Evolutionary conservation across 225 moss, liverwort and hornwort genomes (phyloP).

Genomic region (Ulota crispa): DNA sequence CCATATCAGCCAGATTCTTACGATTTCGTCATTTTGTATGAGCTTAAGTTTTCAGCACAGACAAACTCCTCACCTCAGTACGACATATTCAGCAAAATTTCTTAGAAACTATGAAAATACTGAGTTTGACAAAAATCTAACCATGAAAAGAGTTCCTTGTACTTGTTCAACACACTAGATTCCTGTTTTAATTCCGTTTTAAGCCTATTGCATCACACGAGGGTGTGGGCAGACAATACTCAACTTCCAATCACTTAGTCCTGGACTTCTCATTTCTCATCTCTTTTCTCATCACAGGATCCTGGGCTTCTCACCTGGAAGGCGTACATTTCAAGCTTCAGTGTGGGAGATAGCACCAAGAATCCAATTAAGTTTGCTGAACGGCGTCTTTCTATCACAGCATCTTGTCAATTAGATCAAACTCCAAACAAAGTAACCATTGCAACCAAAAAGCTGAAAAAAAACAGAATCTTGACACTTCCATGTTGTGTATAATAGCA

Average conservation of each 20-base stretch:
- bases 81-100: neutral
- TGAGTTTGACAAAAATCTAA: neutral
- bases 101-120: neutral
- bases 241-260: slow-evolving; percentile 1
- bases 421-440: slow-evolving; percentile 65
- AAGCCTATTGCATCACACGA: neutral
- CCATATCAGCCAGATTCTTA: neutral
- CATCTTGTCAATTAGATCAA: slow-evolving; percentile 76
- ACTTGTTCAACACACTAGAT: neutral
- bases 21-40: neutral
- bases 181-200: neutral
- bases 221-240: neutral
- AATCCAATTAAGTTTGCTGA: slow-evolving; percentile 83
- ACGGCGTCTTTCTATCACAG: slow-evolving; percentile 75
- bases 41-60: neutral
- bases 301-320: slow-evolving; percentile 56
- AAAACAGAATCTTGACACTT: neutral
- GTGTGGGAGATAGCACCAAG: slow-evolving; percentile 91
- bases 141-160: neutral
- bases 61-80: neutral
- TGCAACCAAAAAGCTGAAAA: slow-evolving; percentile 70
- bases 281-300: neutral
- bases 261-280: slow-evolving; percentile 1
- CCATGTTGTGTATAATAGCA: neutral
- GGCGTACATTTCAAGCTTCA: slow-evolving; percentile 86